phyloP scores from a whole-genome alignment of 495 filamentous ascomycete genomes.

The Podospora pseudocomata region DNA sequence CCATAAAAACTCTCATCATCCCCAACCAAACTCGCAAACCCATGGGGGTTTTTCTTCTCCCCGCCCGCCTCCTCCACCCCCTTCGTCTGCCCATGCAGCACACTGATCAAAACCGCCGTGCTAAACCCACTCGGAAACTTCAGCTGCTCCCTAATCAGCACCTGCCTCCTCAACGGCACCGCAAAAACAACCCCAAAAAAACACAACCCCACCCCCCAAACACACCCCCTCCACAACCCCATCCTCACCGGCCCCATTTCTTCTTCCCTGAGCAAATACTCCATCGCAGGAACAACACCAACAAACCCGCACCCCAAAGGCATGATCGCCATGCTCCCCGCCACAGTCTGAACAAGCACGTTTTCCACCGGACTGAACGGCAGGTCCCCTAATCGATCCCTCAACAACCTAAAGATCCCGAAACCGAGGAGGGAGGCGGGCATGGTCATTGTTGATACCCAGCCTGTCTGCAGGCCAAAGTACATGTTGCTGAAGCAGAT shows the following conservation, averaged over 20 bases:
- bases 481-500: conserved; percentile 97
- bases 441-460: conserved; percentile 71
- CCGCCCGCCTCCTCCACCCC: conserved; percentile 14
- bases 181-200: conserved; percentile 97
- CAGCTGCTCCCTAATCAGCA: conserved; percentile 86
- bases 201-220: conserved; percentile 89
- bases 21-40: conserved; percentile 32
- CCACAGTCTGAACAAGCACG: conserved; percentile 94
- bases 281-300: conserved; percentile 77
- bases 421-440: conserved; percentile 94
- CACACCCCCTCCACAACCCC: conserved; percentile 67
- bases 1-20: conserved; percentile 12
- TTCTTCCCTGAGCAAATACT: conserved; percentile 70
- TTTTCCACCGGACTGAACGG: conserved; percentile 96
- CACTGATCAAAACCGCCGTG: conserved; percentile 86
- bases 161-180: conserved; percentile 70
- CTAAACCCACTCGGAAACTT: conserved; percentile 94
- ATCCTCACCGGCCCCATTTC: conserved; percentile 75
- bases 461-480: conserved; percentile 96
- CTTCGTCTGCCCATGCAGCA: conserved; percentile 64
- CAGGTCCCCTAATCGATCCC: conserved; percentile 56
- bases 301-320: conserved; percentile 95
- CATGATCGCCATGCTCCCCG: conserved; percentile 94
- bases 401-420: conserved; percentile 80
- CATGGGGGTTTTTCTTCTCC: conserved; percentile 11